Evolutionary conservation across 192 early-diverging fungal species (phyloP).

Genomic region (Phycomyces blakesleeanus): DNA sequence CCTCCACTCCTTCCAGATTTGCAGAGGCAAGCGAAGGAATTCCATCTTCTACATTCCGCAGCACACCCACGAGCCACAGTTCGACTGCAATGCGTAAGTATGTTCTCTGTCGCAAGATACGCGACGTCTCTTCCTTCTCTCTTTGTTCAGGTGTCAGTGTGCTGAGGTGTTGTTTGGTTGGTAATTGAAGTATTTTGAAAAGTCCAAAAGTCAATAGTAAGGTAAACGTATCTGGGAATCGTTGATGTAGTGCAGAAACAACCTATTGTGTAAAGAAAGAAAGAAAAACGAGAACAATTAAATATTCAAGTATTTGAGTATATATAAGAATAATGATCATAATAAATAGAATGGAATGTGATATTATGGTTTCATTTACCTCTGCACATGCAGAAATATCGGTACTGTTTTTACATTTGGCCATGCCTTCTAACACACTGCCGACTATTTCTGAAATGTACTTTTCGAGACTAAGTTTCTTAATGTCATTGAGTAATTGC

Average conservation of each 20-base stretch:
- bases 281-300: too few relatives aligned
- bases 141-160: conserved; percentile 69
- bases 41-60: conserved; percentile 62
- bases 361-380: conserved; percentile 36
- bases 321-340: too few relatives aligned
- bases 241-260: conserved; percentile 77
- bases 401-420: conserved; percentile 58
- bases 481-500: conserved; percentile 78
- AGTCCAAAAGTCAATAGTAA: conserved; percentile 60
- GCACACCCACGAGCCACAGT: conserved; percentile 77
- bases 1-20: conserved; percentile 35
- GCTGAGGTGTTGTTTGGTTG: conserved; percentile 52
- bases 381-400: conserved; percentile 85
- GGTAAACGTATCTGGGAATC: conserved; percentile 84
- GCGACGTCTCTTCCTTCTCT: conserved; percentile 79
- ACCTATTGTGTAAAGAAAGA: conserved; percentile 45
- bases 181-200: conserved; percentile 62
- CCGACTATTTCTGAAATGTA: conserved; percentile 91
- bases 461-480: conserved; percentile 89
- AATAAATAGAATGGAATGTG: too few relatives aligned
- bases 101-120: conserved; percentile 62
- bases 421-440: conserved; percentile 73
- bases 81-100: conserved; percentile 74
- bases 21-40: conserved; percentile 44
- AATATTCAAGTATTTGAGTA: too few relatives aligned